phyloP scores from a whole-genome alignment of 108 stramenopile species.

The Epipyxis sp. region DNA sequence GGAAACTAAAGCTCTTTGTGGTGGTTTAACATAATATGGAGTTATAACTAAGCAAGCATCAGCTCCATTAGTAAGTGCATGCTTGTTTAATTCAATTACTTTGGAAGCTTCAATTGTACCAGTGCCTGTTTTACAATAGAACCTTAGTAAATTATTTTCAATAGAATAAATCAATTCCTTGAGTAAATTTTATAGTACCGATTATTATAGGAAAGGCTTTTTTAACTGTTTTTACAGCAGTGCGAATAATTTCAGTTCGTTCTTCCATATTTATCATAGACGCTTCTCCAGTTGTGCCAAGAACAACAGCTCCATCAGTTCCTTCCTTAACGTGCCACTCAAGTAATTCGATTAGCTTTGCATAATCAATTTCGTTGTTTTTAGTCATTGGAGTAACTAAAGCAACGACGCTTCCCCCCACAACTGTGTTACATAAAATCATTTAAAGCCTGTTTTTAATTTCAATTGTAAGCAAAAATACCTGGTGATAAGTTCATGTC shows the following conservation, averaged over 20 bases:
- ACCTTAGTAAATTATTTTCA: neutral
- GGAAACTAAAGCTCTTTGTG: constrained; percentile 71
- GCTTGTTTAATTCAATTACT: constrained; percentile 40
- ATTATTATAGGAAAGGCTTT: constrained; percentile 69
- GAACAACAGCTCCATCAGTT: constrained; percentile 77
- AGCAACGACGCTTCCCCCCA: constrained; percentile 51
- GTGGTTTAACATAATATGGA: constrained; percentile 89
- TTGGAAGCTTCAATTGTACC: neutral
- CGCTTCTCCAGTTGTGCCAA: constrained; percentile 91
- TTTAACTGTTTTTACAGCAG: constrained; percentile 66
- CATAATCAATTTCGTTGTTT: constrained; percentile 67
- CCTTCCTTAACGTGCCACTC: constrained; percentile 67
- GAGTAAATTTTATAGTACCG: constrained; percentile 67
- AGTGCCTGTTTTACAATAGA: neutral
- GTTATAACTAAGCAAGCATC: constrained; percentile 84
- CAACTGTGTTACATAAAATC: too few species aligned
- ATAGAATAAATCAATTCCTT: neutral
- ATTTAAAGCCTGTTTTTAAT: too few species aligned
- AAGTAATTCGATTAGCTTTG: constrained; percentile 62
- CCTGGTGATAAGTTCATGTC: too few species aligned
- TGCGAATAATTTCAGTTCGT: constrained; percentile 65
- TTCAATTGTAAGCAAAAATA: too few species aligned
- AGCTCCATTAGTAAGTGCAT: constrained; percentile 77
- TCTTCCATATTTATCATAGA: constrained; percentile 70
- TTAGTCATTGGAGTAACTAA: constrained; percentile 77